Percentiles rank a stretch among this genome's conserved stretches.
Conservation (phyloP, 352 stramenopile genomes). For the Phytophthora aleatoria region DNA sequence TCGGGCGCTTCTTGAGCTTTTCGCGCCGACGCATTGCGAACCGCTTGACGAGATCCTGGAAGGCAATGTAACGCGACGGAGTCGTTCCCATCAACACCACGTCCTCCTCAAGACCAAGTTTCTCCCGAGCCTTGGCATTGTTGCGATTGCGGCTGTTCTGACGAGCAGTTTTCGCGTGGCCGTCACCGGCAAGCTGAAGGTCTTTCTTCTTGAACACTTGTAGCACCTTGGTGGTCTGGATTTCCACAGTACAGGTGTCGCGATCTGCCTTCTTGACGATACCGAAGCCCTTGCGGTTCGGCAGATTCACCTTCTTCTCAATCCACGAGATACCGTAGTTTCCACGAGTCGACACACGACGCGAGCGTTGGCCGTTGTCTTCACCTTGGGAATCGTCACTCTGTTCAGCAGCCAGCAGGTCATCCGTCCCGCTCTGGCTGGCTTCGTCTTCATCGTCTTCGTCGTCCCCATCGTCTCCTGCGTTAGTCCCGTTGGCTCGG, state of each 20-base stretch:
- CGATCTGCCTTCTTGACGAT: slow-evolving; percentile 86
- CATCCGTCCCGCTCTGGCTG: slow-evolving; percentile 57
- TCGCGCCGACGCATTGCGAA: slow-evolving; percentile 84
- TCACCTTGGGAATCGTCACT: slow-evolving; percentile 84
- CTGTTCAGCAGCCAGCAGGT: slow-evolving; percentile 51
- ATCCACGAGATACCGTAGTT: slow-evolving; percentile 91
- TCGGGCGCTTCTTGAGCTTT: slow-evolving; percentile 86
- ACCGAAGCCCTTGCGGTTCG: slow-evolving; percentile 73
- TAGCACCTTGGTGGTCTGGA: slow-evolving; percentile 69
- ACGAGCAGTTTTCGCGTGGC: slow-evolving; percentile 54
- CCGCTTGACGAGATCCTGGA: slow-evolving; percentile 87
- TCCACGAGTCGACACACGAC: slow-evolving; percentile 71
- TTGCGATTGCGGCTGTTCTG: slow-evolving; percentile 68
- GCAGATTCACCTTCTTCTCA: slow-evolving; percentile 81
- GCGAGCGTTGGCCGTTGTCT: slow-evolving; percentile 71
- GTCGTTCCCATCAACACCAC: slow-evolving; percentile 85
- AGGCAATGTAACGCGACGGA: slow-evolving; percentile 74
- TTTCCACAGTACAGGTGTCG: slow-evolving; percentile 86
- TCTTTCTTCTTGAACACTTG: slow-evolving; percentile 90
- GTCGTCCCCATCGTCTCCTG: slow-evolving; percentile 47
- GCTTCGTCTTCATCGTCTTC: slow-evolving; percentile 63
- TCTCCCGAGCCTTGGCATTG: slow-evolving; percentile 75
- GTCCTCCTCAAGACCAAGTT: slow-evolving; percentile 70
- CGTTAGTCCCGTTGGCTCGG: slow-evolving; percentile 27
- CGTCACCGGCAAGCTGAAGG: slow-evolving; percentile 75